Evolutionary conservation across 2,329 filamentous ascomycete species (phyloP), one percentile per base, ranked within the genome.

Genomic region (Aaosphaeria pasadenensis): DNA sequence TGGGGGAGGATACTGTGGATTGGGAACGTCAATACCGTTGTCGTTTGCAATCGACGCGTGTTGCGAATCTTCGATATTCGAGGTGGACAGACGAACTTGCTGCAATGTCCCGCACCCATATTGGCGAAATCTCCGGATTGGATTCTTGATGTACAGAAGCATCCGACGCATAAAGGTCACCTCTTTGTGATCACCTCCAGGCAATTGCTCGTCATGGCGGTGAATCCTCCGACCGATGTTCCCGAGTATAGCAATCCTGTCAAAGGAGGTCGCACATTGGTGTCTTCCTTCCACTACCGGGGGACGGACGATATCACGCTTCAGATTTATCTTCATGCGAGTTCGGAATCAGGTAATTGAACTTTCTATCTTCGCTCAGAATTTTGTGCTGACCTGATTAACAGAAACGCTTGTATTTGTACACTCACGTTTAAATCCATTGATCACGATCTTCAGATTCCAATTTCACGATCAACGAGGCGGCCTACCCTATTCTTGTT

Each of bases 161-260:
- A 79, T 48, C 75, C 76, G 1, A 58, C 65, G 2, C 70, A 77
- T 45, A 67, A 72, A 5, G 70, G 73, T 29, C 76, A 81, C n/a
- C 57, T 83, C 1, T 80, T 84, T 48, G 69, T 88, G 7, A 68
- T 88, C 40, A 88, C 84, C 1, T 77, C 75, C 9, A 72, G 71
- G 0, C 71, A 71, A 30, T 47, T 87, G 0, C 69, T 77, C 32
- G 74, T 80, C 70, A 54, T 82, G n/a, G 70, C 76, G 42, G 58
- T 80, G 13, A 62, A 53, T 6, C 56, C 60, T 24, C 48, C 66
- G 17, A 62, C 63, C 33, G 57, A 66, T 36, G 51, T 45, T 28
- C 41, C 47, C 17, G 57, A 55, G 42, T 47, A 51, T 30, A 61
- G 36, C 38, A 30, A 48, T 17, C 39, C 51, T 4, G 53, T 56